Base-by-base conservation (phyloP, 208 protist genomes). In the Trypanosoma avium region DNA sequence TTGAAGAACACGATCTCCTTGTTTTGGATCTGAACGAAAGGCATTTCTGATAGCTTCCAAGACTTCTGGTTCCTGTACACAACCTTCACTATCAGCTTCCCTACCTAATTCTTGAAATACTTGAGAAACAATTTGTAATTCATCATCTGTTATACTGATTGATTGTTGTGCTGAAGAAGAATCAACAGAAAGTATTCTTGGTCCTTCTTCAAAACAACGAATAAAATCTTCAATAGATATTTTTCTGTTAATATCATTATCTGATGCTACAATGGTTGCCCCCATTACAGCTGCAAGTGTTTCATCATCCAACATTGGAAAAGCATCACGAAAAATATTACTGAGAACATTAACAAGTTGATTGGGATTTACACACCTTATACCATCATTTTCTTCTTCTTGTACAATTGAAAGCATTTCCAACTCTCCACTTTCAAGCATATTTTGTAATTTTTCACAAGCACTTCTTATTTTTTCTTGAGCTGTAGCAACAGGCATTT, bases 211-310 rank as follows among this genome's bases (percentile, higher is more conserved):
- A 56, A 89, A 90, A 74, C 73, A 81, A 10, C 57, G 74, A 17
- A 89, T 79, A 73, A 90, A 90, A 27, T 89, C 79, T 12, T 93
- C 81, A 30, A 89, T 40, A 17, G 76, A 81, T 38, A 90, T 60
- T 38, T 73, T 78, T 21, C 62, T 75, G 10, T 61, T 52, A 26
- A 50, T 57, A 53, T 73, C 61, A 40, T 70, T 84, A 36, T 78
- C 84, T 1, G 81, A 79, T 15, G 80, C 79, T 0, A 78, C 64
- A 13, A 88, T 77, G 50, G 86, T 71, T 36, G 88, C 82, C 33
- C 75, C 82, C 74, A 94, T 90, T 12, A 94, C 72, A 26, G 73
- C 50, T 27, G 54, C 62, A 46, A 89, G 58, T 45, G 69, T 86
- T 22, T 82, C 75, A 13, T 94, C 79, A 47, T 86, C 81, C 63